These are phyloP conservation scores for Royoungia palumana DNA, from an alignment of 768 basidiomycete genomes.

Conservation along the genomic window DNA sequence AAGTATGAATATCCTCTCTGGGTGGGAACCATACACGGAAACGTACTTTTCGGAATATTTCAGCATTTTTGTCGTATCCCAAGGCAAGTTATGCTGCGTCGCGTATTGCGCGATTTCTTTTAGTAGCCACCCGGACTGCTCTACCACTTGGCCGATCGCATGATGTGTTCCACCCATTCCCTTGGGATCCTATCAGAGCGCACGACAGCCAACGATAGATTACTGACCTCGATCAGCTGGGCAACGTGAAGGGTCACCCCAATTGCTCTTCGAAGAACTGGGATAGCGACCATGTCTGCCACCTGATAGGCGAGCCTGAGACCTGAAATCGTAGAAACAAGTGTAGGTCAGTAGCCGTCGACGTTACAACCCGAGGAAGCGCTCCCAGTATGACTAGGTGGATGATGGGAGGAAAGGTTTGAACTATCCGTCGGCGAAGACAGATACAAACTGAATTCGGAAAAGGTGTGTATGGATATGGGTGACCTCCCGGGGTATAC, in stretches of 20 bases:
- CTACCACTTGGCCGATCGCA: conserved; percentile 10
- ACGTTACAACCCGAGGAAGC: conserved; percentile 1
- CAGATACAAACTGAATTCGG: not conserved
- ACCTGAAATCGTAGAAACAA: not conserved
- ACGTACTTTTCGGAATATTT: conserved; percentile 6
- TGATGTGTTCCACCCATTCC: conserved; percentile 14
- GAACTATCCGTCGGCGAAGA: not conserved
- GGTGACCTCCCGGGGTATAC: not conserved
- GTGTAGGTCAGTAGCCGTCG: not conserved
- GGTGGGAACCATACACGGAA: not conserved
- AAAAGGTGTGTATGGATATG: not conserved
- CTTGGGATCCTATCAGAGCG: conserved; percentile 1
- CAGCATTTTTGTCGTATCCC: conserved; percentile 6
- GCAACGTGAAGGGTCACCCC: conserved; percentile 7
- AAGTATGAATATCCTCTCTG: not conserved
- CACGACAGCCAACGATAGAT: not conserved
- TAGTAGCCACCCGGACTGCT: conserved; percentile 13
- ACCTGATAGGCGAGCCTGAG: conserved; percentile 8
- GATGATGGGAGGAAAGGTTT: not conserved
- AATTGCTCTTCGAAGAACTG: conserved; percentile 7
- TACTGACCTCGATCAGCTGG: conserved; percentile 9
- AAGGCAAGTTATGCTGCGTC: not conserved
- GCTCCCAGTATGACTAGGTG: not conserved
- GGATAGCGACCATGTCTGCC: not conserved
- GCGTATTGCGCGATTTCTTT: conserved; percentile 6